Percentiles rank a stretch among this genome's conserved stretches.
phyloP scores from a whole-genome alignment of 805 yeast genomes.

The Cyberlindnera bimundalis region DNA sequence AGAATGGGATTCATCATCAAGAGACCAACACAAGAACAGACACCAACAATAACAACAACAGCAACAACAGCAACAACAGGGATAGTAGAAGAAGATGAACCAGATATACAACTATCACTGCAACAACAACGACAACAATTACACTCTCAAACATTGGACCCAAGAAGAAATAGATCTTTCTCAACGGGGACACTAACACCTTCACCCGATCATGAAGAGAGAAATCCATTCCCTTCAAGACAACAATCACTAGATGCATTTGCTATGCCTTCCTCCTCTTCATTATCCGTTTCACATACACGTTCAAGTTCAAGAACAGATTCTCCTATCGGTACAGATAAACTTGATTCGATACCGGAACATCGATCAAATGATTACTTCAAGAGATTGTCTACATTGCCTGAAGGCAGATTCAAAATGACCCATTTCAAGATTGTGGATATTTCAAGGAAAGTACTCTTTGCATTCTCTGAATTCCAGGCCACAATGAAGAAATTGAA shows the following conservation, averaged over 20 bases:
- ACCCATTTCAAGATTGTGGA: constrained; percentile 31
- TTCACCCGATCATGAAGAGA: constrained; percentile 6
- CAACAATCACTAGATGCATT: neutral
- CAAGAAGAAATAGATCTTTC: constrained; percentile 24
- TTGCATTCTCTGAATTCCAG: constrained; percentile 63
- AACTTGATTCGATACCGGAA: constrained; percentile 30
- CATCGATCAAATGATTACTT: constrained; percentile 60
- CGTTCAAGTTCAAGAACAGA: constrained; percentile 8
- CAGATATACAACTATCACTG: constrained; percentile 7
- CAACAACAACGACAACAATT: neutral
- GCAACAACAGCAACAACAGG: constrained; percentile 12
- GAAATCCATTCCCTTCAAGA: neutral
- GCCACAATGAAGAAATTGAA: constrained; percentile 54
- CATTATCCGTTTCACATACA: neutral
- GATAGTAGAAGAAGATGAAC: constrained; percentile 27
- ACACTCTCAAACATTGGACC: constrained; percentile 6
- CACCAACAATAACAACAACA: too few relatives aligned
- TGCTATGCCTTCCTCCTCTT: neutral
- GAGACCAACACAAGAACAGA: constrained; percentile 15
- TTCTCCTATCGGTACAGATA: constrained; percentile 15
- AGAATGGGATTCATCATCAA: constrained; percentile 72
- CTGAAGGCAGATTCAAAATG: constrained; percentile 39
- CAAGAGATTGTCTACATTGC: constrained; percentile 60
- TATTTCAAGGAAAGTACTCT: constrained; percentile 57
- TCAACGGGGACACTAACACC: constrained; percentile 15